Base-by-base conservation (phyloP, 768 basidiomycete species). In the Mycena amicta region DNA sequence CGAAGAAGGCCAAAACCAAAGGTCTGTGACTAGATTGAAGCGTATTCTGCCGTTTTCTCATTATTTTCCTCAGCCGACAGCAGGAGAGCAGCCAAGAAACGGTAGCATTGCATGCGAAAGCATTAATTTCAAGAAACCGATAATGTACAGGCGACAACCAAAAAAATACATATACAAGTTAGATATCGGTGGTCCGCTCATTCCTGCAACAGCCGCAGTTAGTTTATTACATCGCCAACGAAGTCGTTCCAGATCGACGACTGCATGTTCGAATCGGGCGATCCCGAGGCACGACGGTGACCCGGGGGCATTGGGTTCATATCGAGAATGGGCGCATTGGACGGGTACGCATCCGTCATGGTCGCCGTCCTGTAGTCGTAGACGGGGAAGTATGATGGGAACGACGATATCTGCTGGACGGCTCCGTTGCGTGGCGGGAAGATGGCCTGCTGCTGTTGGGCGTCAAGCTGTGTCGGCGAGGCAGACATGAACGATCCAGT, bases 301-400 rank as follows among this genome's bases (percentile, higher is more conserved):
- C 64, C 61, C 40, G 43, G 13, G 22, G 77, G 68, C 59, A 76
- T 56, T 5, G 76, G 74, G 41, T 76, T 76, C 41, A 76, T 65
- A 53, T 82, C 76, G 30, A 81, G 61, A 71, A 80, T 69, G 56
- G 75, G 70, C 55, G 70, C 45, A 40, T 20, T 56, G 54, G 71
- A 50, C 27, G 41, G 60, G 61, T 70, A 67, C 43, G 65, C 55
- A 66, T 73, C 66, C 51, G 66, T 58, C 66, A 70, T 57, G 63
- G 71, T 68, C 41, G 69, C 72, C 62, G 77, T 72, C 22, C 77
- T 81, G 67, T 90, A 90, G 68, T 90, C 89, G 63, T 87, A 90
- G 29, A 90, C 88, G 1, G 87, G 81, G 79, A 91, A 90, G 65
- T 90, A 90, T 66, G 80, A 83, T 15, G 88, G 89, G 73, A 86